Base-by-base conservation (phyloP, 2,329 filamentous ascomycete species). In the Harringtonia lauricola region DNA sequence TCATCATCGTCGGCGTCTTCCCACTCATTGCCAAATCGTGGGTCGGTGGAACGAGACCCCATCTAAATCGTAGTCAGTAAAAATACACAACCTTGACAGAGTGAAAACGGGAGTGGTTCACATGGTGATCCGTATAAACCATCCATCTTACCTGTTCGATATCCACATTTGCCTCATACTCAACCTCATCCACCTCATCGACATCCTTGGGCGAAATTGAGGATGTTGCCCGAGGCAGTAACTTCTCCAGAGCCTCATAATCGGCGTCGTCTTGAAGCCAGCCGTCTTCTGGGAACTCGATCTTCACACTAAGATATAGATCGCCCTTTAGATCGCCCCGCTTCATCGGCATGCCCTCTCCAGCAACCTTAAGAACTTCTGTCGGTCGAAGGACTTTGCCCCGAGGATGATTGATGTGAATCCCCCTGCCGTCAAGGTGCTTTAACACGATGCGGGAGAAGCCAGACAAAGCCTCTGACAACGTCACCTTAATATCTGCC, bases 321-420 rank as follows among this genome's bases (percentile, higher is more conserved):
- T 96, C 88, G 36, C 92, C 92, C 59, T 79, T 87, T 5, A 67
- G 58, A 33, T 98, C 92, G 50, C 82, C 86, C 45, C 81, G 80
- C 72, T 95, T 95, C 54, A 81, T 64, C 2, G 92, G 92, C 92
- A 98, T 98, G 47, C 92, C 92, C 66, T 98, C 92, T 22, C 87
- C 88, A 2, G 72, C 64, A 1, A 98, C 70, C 68, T 88, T 95
- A 54, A 98, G 72, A 8, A 90, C 76, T 58, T 98, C 86, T 22
- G 81, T 83, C 0, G 92, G 89, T 22, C 80, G 78, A 30, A 98
- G 65, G 41, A 96, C 72, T 60, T 89, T 83, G 53, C 90, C 90
- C 55, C 83, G 78, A 15, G 85, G 78, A 52, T 92, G 82, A 43
- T 80, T 74, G 38, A 98, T 71, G 46, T 83, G 76, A 47, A 98